Base-by-base conservation (phyloP, 257 asterid genomes). In the Solanum chaucha region DNA sequence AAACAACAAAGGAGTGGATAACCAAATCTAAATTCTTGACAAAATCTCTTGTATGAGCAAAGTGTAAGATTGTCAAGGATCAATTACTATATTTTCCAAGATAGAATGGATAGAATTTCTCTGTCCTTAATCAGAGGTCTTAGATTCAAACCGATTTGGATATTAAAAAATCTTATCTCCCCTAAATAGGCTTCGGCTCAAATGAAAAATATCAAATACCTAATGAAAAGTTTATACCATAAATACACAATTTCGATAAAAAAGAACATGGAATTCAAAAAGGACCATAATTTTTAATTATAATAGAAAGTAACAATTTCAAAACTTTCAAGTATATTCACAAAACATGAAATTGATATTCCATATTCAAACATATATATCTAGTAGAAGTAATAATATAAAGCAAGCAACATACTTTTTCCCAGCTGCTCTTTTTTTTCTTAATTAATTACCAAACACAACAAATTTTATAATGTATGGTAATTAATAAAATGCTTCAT, bases 401-500 rank as follows among this genome's bases (percentile, higher is more conserved):
- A 78, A 41, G 2, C 15, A 14, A 78, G 65, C 40, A 46, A 78
- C 85, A 26, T 80, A 46, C 40, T 44, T 80, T 74, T 80, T 46
- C 24, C 40, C 26, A 15, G 41, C 51, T 28, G 67, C 85, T 46
- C 10, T 28, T 4, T 51, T 51, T 51, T 26, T 14, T 26, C 40
- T 70, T 67, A 67, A 67, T 85, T 19, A 35, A 72, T 80, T 78
- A 78, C 65, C 84, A 44, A 78, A 44, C 40, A 44, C 15, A 7
- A 44, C 64, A 78, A 72, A n/a, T 78, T 80, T 46, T 14, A 59
- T 15, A 46, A 78, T 78, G 84, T 24, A 46, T 26, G 67, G 26
- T 26, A 78, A 32, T 55, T 82, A 88, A 86, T 78, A 86, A 82
- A 64, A 85, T 68, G 88, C 74, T 77, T 89, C 87, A 28, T 89